phyloP scores from a whole-genome alignment of 768 basidiomycete species.

The Filobasidium floriforme region DNA sequence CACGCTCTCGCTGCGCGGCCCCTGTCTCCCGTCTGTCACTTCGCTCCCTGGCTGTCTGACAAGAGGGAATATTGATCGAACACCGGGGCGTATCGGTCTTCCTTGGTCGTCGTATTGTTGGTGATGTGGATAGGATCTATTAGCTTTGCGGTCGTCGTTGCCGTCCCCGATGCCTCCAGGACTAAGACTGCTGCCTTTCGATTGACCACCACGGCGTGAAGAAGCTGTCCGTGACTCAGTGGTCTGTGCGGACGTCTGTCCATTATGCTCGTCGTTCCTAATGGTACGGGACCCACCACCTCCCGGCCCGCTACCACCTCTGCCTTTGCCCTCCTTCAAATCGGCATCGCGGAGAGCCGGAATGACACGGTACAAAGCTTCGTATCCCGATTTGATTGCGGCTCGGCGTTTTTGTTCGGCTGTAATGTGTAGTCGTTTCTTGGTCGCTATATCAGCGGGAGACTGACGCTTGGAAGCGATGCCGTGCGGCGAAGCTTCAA shows the following conservation, averaged over 20 bases:
- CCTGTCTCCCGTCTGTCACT: conserved; percentile 66
- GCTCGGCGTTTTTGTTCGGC: conserved; percentile 89
- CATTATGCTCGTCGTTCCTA: conserved; percentile 23
- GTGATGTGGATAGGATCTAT: neutral
- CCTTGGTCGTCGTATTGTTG: conserved; percentile 8
- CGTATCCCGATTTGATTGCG: conserved; percentile 81
- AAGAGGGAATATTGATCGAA: conserved; percentile 2
- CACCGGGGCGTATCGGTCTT: conserved; percentile 2
- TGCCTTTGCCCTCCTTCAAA: conserved; percentile 1
- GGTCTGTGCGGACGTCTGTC: neutral
- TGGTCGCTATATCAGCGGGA: conserved; percentile 55
- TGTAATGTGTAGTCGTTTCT: conserved; percentile 88
- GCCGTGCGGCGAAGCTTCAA: too few species aligned
- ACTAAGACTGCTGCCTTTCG: neutral
- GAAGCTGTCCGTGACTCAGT: neutral
- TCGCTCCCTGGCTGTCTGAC: conserved; percentile 27
- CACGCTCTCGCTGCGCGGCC: conserved; percentile 82
- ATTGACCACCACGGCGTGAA: neutral
- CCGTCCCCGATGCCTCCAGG: neutral
- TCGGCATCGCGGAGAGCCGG: conserved; percentile 68
- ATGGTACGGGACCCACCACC: conserved; percentile 56
- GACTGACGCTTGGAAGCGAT: neutral
- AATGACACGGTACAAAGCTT: conserved; percentile 73
- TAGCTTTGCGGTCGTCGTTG: neutral
- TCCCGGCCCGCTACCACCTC: conserved; percentile 50